phyloP scores from a whole-genome alignment of 257 asterid species.

The Solanum lignicaule region DNA sequence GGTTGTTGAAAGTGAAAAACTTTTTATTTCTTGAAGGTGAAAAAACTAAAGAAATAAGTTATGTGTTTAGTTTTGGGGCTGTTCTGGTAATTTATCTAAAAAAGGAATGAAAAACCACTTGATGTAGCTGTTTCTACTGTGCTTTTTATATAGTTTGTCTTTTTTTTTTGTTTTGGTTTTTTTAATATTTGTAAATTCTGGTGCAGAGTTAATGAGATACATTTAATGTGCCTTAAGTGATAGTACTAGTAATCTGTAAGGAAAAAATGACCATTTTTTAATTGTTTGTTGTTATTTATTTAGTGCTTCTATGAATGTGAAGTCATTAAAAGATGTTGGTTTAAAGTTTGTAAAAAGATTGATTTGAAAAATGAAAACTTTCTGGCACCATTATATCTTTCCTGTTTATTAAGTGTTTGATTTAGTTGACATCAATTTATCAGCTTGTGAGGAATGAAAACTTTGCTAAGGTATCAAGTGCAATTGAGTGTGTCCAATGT shows the following conservation, averaged over 20 bases:
- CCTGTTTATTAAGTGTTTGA: background rate
- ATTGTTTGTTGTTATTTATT: background rate
- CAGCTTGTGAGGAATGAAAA: background rate
- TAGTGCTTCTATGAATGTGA: background rate
- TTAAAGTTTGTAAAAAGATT: background rate
- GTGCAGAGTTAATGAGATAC: background rate
- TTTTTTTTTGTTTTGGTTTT: no score
- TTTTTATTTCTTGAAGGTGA: background rate
- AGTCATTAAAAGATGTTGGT: background rate
- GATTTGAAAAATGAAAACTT: background rate
- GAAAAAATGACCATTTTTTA: background rate
- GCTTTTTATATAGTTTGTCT: background rate
- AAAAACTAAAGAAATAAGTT: background rate
- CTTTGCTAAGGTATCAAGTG: background rate
- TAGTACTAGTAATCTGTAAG: background rate
- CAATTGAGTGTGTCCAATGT: background rate
- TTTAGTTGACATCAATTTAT: background rate
- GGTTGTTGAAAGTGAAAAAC: background rate
- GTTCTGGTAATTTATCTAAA: constrained; percentile 1
- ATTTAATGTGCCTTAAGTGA: background rate
- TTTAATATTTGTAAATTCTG: background rate
- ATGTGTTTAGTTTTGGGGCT: background rate
- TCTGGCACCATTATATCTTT: background rate
- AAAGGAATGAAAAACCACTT: background rate
- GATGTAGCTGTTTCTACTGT: background rate